phyloP scores from a whole-genome alignment of 352 stramenopile genomes.

The Phytophthora pistaciae region DNA sequence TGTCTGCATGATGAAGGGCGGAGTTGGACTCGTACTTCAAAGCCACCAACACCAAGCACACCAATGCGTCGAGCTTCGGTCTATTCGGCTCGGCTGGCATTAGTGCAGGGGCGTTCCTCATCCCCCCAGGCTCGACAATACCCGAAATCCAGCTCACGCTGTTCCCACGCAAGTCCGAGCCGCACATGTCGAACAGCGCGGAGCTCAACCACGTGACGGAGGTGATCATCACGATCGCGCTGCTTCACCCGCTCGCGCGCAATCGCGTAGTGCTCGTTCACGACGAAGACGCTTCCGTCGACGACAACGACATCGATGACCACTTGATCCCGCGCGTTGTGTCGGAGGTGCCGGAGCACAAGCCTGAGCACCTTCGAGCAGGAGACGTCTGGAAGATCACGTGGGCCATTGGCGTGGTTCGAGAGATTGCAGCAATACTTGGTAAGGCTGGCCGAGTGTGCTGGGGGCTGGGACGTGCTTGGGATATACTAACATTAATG shows the following conservation, averaged over 20 bases:
- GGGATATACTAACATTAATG: neutral
- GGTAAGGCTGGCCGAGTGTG: slow-evolving; percentile 31
- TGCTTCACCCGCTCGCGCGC: slow-evolving; percentile 65
- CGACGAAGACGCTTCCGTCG: slow-evolving; percentile 41
- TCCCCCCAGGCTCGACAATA: slow-evolving; percentile 64
- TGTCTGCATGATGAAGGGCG: slow-evolving; percentile 29
- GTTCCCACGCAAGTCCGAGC: slow-evolving; percentile 87
- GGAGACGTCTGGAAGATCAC: slow-evolving; percentile 75
- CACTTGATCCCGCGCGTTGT: slow-evolving; percentile 56
- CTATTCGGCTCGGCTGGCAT: slow-evolving; percentile 75
- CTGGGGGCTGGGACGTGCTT: neutral
- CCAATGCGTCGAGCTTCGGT: slow-evolving; percentile 56
- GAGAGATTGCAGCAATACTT: slow-evolving; percentile 57
- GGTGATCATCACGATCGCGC: slow-evolving; percentile 86
- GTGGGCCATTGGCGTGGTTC: slow-evolving; percentile 65
- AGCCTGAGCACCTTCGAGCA: slow-evolving; percentile 58
- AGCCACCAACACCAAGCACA: slow-evolving; percentile 29
- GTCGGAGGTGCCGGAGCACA: slow-evolving; percentile 55
- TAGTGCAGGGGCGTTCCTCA: slow-evolving; percentile 79
- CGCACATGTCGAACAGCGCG: slow-evolving; percentile 66
- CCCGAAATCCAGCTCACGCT: slow-evolving; percentile 92
- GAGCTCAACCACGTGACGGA: slow-evolving; percentile 52
- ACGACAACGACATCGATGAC: slow-evolving; percentile 44
- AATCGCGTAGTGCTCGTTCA: slow-evolving; percentile 57
- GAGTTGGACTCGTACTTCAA: slow-evolving; percentile 63